Conservation (phyloP, 106 monocot genomes). For the Agapanthus africanus region DNA sequence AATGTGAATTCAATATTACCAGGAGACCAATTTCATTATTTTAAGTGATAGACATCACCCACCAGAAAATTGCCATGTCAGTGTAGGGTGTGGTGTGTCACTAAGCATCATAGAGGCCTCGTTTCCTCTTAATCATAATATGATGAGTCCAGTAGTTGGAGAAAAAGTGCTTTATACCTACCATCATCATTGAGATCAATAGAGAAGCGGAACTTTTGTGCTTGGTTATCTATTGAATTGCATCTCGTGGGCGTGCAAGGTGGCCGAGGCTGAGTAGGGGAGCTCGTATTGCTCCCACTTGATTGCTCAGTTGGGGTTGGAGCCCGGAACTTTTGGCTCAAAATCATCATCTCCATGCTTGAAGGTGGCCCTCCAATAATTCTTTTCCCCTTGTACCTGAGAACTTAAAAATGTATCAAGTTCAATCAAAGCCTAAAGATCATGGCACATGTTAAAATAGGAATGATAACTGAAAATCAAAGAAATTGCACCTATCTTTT, state of each 20-base stretch:
- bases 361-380: conserved; percentile 26
- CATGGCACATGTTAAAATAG: neutral
- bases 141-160: neutral
- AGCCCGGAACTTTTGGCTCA: conserved; percentile 35
- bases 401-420: no score
- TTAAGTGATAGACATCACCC: no score
- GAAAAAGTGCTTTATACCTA: conserved; percentile 18
- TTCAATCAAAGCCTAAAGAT: neutral
- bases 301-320: conserved; percentile 19
- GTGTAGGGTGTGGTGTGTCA: no score
- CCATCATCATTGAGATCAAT: conserved; percentile 61
- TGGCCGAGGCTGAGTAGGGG: conserved; percentile 30
- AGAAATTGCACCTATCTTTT: conserved; percentile 55
- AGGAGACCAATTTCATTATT: no score
- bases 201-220: conserved; percentile 22
- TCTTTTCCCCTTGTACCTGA: conserved; percentile 46
- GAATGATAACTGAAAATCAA: neutral
- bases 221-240: conserved; percentile 28
- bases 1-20: no score
- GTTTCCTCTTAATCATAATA: neutral
- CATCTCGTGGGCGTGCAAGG: conserved; percentile 29
- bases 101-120: no score
- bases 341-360: conserved; percentile 33
- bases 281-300: conserved; percentile 15
- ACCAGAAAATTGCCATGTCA: no score